Evolutionary conservation across 768 basidiomycete species (phyloP), one percentile per base, ranked within the genome.

Genomic region (Mycena belliarum): DNA sequence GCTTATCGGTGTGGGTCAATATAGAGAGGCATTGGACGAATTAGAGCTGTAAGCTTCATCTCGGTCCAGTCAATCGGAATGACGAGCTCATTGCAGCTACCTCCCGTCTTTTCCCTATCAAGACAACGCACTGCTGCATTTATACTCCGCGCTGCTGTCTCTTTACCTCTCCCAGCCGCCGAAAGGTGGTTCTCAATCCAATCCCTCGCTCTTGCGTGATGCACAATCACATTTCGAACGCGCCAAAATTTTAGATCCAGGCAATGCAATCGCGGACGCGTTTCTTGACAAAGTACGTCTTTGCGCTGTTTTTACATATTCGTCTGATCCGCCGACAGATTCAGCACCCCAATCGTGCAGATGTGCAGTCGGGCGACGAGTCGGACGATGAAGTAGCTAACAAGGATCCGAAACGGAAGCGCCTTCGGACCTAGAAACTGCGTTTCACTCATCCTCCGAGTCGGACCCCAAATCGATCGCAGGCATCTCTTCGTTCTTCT

Each of bases 61-160:
- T 52, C 20, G n/a, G 23, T 55, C 18, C 14, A 47, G 20, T 32
- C 29, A 32, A 32, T 32, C 6, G 15, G 4, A 15, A 42, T 45
- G 57, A 52, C 2, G 9, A 42, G 38, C 21, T 44, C 48, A 26
- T 57, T 52, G 9, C 61, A 93, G 93, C 24, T 95, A 91, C 69
- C 79, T 96, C 6, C 91, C 93, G 1, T 89, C 91, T 3, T 88
- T 90, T 68, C 95, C 95, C 2, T 96, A 87, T 74, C 87, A 87
- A 67, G 89, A 93, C 63, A 91, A 92, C 61, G 81, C 88, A 2
- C 73, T 85, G 8, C 76, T 96, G 26, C 91, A 96, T 65, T 76
- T 85, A 16, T 95, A 95, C 60, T 93, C 94, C 3, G 94, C 91
- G 2, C 72, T 95, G 50, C 73, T 91, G 14, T 82, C 79, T 25